Evolutionary conservation across 129 eudicot species (phyloP).

Genomic region (Helianthus tuberosus): DNA sequence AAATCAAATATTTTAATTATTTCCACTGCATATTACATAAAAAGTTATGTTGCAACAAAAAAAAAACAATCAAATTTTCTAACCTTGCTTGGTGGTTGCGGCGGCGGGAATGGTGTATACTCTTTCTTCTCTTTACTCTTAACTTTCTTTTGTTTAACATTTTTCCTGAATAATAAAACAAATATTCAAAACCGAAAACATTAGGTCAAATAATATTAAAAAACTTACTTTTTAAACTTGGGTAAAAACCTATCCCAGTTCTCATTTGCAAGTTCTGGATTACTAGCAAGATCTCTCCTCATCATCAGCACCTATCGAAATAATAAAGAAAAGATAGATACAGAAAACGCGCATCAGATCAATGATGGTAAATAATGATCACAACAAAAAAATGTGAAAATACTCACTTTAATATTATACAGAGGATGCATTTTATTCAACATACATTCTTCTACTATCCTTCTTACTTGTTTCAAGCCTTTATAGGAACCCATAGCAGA

Average conservation of each 20-base stretch:
- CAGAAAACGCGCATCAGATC: background rate
- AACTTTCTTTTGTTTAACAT: constrained; percentile 79
- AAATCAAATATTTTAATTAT: background rate
- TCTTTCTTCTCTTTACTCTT: constrained; percentile 83
- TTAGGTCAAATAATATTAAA: background rate
- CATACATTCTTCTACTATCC: constrained; percentile 89
- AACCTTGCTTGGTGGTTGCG: constrained; percentile 92
- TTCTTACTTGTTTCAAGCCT: constrained; percentile 94
- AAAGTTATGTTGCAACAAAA: no score
- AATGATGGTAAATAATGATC: background rate
- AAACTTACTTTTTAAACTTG: constrained; percentile 72
- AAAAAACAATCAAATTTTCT: constrained; percentile 11
- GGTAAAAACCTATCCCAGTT: constrained; percentile 99
- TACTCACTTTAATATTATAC: constrained; percentile 68
- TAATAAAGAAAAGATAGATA: constrained; percentile 9
- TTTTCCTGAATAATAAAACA: background rate
- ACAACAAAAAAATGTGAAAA: background rate
- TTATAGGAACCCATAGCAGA: constrained; percentile 94
- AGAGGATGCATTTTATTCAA: constrained; percentile 89
- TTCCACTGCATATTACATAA: background rate
- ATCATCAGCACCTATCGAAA: constrained; percentile 71
- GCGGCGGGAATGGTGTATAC: constrained; percentile 96
- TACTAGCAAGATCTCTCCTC: constrained; percentile 82
- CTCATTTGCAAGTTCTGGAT: constrained; percentile 87
- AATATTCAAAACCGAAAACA: background rate